Evolutionary conservation across 2,329 filamentous ascomycete genomes (phyloP).

Genomic region (Xylaria hypoxylon): DNA sequence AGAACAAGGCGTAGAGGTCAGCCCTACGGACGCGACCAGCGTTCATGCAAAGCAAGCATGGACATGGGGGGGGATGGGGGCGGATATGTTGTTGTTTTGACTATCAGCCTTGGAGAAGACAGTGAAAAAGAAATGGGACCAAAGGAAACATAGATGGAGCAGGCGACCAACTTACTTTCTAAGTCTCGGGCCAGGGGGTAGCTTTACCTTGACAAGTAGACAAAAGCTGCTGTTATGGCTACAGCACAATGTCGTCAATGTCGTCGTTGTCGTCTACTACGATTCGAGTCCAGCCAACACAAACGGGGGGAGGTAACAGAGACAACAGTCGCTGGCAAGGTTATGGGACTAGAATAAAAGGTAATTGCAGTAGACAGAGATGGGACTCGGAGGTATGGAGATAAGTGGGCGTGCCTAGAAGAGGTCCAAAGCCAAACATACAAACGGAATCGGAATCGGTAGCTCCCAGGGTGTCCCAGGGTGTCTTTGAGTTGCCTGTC

Average conservation of each 20-base stretch:
- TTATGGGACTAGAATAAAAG: constrained; percentile 17
- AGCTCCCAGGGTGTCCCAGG: constrained; percentile 8
- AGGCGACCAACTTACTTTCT: constrained; percentile 21
- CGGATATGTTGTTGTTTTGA: constrained; percentile 1
- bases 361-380: constrained; percentile 12
- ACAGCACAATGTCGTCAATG: constrained; percentile 21
- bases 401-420: constrained; percentile 14
- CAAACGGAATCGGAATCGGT: not conserved
- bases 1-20: constrained; percentile 18
- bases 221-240: not conserved
- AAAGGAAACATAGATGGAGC: constrained; percentile 14
- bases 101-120: constrained; percentile 5
- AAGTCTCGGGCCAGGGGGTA: constrained; percentile 13
- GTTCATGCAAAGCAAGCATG: constrained; percentile 25
- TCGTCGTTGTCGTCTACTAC: constrained; percentile 14
- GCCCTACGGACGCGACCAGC: constrained; percentile 29
- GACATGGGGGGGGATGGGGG: constrained; percentile 11
- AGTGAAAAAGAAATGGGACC: constrained; percentile 8
- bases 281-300: constrained; percentile 15
- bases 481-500: constrained; percentile 7
- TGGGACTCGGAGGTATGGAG: constrained; percentile 14
- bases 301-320: constrained; percentile 6
- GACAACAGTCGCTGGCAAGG: constrained; percentile 14
- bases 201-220: constrained; percentile 8
- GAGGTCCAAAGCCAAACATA: constrained; percentile 1